A percentile compares a stretch with the other conserved stretches of the same genome.
Conservation (phyloP, 2,329 filamentous ascomycete genomes). For the Fusarium aywerte region DNA sequence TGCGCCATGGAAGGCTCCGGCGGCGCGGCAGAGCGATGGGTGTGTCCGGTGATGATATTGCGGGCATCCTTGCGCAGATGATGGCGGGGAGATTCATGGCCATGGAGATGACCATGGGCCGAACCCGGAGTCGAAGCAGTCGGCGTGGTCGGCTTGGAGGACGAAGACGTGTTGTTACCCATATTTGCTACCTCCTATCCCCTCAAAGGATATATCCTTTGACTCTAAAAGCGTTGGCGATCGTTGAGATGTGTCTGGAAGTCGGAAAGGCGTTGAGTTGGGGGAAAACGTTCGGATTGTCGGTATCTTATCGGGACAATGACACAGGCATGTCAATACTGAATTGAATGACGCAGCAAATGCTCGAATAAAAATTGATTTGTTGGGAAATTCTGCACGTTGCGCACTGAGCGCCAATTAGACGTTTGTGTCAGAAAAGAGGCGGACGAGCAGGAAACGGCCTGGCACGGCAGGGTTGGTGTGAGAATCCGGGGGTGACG, state of each 20-base stretch:
- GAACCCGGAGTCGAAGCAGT: slow-evolving; percentile 45
- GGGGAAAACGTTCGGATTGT: slow-evolving; percentile 5
- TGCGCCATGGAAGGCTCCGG: slow-evolving; percentile 71
- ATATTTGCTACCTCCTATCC: slow-evolving; percentile 42
- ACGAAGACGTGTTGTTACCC: slow-evolving; percentile 55
- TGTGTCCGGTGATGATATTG: slow-evolving; percentile 66
- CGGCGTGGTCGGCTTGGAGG: slow-evolving; percentile 52
- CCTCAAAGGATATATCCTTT: slow-evolving; percentile 10
- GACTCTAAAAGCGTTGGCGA: not conserved
- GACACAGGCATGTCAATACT: slow-evolving; percentile 25
- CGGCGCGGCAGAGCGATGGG: slow-evolving; percentile 67
- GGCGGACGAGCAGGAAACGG: slow-evolving; percentile 23
- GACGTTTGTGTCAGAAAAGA: not conserved
- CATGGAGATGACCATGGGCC: slow-evolving; percentile 38
- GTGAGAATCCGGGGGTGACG: slow-evolving; percentile 22
- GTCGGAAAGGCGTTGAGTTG: not conserved
- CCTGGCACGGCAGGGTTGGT: slow-evolving; percentile 32
- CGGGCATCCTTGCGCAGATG: slow-evolving; percentile 52
- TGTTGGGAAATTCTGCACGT: slow-evolving; percentile 1
- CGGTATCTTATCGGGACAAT: slow-evolving; percentile 36
- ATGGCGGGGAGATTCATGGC: slow-evolving; percentile 47
- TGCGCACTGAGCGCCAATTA: slow-evolving; percentile 39
- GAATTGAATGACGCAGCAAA: slow-evolving; percentile 10
- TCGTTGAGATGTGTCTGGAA: not conserved
- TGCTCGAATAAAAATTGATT: not conserved